These are phyloP conservation scores for Lactifluus hygrophoroides DNA, from an alignment of 768 basidiomycete genomes.

Conservation along the genomic window DNA sequence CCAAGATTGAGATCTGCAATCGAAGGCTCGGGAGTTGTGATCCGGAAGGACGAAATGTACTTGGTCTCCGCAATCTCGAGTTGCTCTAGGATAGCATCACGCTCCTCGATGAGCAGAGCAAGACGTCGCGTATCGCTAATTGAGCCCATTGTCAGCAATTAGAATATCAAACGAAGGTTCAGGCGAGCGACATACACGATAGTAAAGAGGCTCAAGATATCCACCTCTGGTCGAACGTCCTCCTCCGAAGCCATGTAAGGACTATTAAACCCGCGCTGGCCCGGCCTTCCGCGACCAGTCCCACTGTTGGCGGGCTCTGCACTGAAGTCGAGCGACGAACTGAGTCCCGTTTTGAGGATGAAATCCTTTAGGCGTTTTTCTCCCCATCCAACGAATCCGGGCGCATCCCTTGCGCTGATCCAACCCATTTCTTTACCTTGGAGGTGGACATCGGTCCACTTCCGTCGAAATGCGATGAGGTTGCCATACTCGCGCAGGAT, in stretches of 20 bases:
- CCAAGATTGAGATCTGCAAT: conserved; percentile 44
- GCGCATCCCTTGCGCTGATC: conserved; percentile 53
- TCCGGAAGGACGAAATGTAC: conserved; percentile 67
- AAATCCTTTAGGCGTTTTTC: conserved; percentile 67
- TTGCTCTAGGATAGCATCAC: conserved; percentile 69
- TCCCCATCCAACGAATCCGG: conserved; percentile 63
- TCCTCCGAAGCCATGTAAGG: conserved; percentile 26
- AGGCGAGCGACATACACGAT: conserved; percentile 44
- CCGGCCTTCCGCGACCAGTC: background rate
- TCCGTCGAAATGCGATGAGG: conserved; percentile 43
- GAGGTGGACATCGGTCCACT: conserved; percentile 58
- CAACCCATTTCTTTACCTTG: conserved; percentile 69
- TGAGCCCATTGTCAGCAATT: conserved; percentile 3
- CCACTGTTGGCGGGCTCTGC: conserved; percentile 22
- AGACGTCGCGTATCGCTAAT: conserved; percentile 59
- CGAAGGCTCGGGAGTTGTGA: conserved; percentile 67
- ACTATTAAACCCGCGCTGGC: background rate
- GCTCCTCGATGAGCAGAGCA: conserved; percentile 61
- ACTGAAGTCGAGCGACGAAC: conserved; percentile 41
- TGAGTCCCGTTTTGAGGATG: conserved; percentile 56
- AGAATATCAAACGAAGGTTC: background rate
- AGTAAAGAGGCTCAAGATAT: conserved; percentile 65
- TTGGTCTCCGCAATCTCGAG: conserved; percentile 73
- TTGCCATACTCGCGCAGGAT: conserved; percentile 56
- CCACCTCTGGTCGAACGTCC: conserved; percentile 44